Evolutionary conservation across 805 yeast genomes (phyloP).

Genomic region (Sugiyamaella chiloensis): DNA sequence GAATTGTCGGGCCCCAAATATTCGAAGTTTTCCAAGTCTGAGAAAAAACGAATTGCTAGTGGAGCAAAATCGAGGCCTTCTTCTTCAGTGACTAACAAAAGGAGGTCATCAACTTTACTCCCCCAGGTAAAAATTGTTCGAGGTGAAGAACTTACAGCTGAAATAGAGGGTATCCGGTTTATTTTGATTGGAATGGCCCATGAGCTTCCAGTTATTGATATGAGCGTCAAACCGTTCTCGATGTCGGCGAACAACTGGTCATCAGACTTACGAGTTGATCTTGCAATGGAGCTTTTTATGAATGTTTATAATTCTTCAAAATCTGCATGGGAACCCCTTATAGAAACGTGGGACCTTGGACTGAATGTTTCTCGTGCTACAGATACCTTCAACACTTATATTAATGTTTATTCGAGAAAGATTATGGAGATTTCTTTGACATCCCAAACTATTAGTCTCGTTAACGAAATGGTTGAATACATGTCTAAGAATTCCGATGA

Average conservation of each 20-base stretch:
- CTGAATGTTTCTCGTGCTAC: constrained; percentile 55
- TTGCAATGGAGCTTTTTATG: constrained; percentile 60
- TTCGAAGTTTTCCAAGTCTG: constrained; percentile 18
- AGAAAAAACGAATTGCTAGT: constrained; percentile 12
- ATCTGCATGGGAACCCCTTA: constrained; percentile 86
- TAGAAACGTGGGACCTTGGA: constrained; percentile 84
- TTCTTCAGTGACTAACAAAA: background rate
- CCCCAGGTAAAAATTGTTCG: constrained; percentile 40
- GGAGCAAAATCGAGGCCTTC: background rate
- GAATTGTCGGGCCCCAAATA: constrained; percentile 19
- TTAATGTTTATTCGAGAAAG: constrained; percentile 74
- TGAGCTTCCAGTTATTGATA: constrained; percentile 83
- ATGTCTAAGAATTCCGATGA: constrained; percentile 26
- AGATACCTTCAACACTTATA: constrained; percentile 46
- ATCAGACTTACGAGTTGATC: constrained; percentile 69
- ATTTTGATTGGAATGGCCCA: constrained; percentile 88
- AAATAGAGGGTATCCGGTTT: constrained; percentile 72
- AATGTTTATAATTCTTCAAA: constrained; percentile 84
- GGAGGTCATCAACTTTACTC: background rate
- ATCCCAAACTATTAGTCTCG: constrained; percentile 71
- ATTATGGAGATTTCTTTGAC: constrained; percentile 79
- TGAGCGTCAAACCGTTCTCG: constrained; percentile 68
- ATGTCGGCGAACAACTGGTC: constrained; percentile 80
- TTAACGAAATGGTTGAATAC: constrained; percentile 63
- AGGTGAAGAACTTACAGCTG: constrained; percentile 66